phyloP scores from a whole-genome alignment of 1,139 yeast genomes.

The Kluyveromyces sp. region DNA sequence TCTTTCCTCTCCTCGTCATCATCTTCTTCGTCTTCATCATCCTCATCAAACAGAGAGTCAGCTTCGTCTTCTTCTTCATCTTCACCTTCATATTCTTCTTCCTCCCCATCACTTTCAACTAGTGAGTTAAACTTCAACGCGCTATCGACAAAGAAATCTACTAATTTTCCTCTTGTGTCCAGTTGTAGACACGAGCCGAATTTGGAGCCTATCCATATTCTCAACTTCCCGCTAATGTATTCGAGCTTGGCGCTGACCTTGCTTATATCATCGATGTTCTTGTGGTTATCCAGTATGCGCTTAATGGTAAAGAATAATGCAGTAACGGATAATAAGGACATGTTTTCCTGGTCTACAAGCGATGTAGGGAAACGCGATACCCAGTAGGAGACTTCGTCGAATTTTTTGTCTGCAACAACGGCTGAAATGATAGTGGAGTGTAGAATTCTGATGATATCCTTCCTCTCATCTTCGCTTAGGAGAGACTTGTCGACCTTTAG shows the following conservation, averaged over 20 bases:
- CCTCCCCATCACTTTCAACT: slow-evolving; percentile 7
- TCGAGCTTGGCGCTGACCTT: slow-evolving; percentile 13
- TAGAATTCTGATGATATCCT: slow-evolving; percentile 26
- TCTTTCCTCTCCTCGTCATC: slow-evolving; percentile 4
- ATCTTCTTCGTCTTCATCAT: slow-evolving; percentile 4
- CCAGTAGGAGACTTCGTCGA: slow-evolving; percentile 19
- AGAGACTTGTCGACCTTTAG: slow-evolving; percentile 12
- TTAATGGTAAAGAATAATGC: slow-evolving; percentile 22
- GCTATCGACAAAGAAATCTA: slow-evolving; percentile 29
- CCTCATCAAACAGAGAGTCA: slow-evolving; percentile 1
- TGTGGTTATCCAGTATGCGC: slow-evolving; percentile 9
- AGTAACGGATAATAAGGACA: slow-evolving; percentile 25
- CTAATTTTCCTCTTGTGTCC: slow-evolving; percentile 26
- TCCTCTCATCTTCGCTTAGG: slow-evolving; percentile 8
- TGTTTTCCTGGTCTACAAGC: slow-evolving; percentile 11
- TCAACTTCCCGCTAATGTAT: slow-evolving; percentile 24
- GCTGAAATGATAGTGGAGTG: slow-evolving; percentile 28
- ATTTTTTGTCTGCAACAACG: slow-evolving; percentile 20
- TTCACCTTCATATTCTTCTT: slow-evolving; percentile 1
- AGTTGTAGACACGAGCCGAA: slow-evolving; percentile 23
- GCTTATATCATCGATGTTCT: slow-evolving; percentile 2
- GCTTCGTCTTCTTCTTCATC: slow-evolving; percentile 1
- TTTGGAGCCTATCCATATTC: slow-evolving; percentile 31
- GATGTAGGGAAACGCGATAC: slow-evolving; percentile 20
- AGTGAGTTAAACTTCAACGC: slow-evolving; percentile 17